Evolutionary conservation across 805 yeast genomes (phyloP).

Genomic region (Phaffomyces opuntiae): DNA sequence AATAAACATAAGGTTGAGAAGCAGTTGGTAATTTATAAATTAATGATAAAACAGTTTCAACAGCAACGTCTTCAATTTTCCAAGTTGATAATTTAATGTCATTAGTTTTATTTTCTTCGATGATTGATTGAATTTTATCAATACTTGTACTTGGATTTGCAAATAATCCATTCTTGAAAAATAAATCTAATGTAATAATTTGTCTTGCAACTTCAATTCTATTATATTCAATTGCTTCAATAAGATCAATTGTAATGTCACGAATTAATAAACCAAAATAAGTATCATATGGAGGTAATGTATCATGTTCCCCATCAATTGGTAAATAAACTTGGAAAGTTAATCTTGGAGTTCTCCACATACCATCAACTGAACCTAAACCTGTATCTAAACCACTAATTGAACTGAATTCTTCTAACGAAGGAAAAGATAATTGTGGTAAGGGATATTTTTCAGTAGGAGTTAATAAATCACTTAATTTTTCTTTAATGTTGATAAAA

Average conservation of each 20-base stretch:
- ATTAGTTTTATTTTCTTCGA: constrained; percentile 31
- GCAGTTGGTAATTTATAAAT: constrained; percentile 69
- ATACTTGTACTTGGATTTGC: constrained; percentile 71
- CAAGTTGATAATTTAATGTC: constrained; percentile 49
- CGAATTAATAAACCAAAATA: constrained; percentile 58
- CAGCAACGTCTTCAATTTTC: constrained; percentile 86
- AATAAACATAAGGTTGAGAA: constrained; percentile 66
- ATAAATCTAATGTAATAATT: constrained; percentile 64
- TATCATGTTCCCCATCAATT: constrained; percentile 54
- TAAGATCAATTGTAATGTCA: constrained; percentile 68
- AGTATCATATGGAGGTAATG: constrained; percentile 40
- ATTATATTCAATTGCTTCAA: constrained; percentile 81
- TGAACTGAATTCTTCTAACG: constrained; percentile 27
- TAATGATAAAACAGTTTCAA: constrained; percentile 74
- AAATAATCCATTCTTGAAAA: constrained; percentile 59
- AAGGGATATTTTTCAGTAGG: constrained; percentile 15
- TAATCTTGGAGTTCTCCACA: constrained; percentile 62
- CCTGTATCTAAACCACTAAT: constrained; percentile 28
- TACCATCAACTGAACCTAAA: constrained; percentile 49
- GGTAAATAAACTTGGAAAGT: constrained; percentile 54
- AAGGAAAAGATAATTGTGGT: constrained; percentile 28
- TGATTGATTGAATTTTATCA: constrained; percentile 50
- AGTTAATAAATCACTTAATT: constrained; percentile 11
- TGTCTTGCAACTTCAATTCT: constrained; percentile 83
- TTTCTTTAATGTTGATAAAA: constrained; percentile 30